Evolutionary conservation across 1,139 yeast genomes (phyloP).

Genomic region (Geotrichum fermentans): DNA sequence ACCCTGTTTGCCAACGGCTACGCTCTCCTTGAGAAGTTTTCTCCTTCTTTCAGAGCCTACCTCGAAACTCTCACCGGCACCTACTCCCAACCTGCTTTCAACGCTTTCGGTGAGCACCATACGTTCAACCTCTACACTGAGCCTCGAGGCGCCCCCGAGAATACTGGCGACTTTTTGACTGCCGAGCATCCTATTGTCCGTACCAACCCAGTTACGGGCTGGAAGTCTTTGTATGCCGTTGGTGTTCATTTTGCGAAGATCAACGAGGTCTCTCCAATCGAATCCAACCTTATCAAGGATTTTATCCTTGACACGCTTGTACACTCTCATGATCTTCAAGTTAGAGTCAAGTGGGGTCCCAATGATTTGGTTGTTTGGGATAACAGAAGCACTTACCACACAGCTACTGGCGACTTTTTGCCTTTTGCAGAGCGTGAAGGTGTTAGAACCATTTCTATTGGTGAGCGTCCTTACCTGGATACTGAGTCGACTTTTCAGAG

Average conservation of each 20-base stretch:
- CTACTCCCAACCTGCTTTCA: conserved; percentile 32
- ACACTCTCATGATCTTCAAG: conserved; percentile 37
- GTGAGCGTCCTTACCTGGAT: conserved; percentile 52
- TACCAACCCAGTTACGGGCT: conserved; percentile 48
- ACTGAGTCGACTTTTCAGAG: conserved; percentile 47
- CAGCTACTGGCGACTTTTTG: conserved; percentile 22
- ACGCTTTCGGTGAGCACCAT: conserved; percentile 38
- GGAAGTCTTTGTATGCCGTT: conserved; percentile 45
- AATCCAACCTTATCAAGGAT: conserved; percentile 38
- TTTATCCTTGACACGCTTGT: conserved; percentile 43
- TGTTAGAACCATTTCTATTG: conserved; percentile 55
- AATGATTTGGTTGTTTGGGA: conserved; percentile 46
- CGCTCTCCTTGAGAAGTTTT: conserved; percentile 46
- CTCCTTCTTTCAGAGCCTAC: conserved; percentile 42
- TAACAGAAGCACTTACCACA: conserved; percentile 29
- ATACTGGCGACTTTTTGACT: conserved; percentile 30
- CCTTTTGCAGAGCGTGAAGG: conserved; percentile 33
- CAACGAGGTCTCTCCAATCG: conserved; percentile 42
- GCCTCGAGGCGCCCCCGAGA: conserved; percentile 37
- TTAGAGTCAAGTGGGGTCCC: conserved; percentile 51
- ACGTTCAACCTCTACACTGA: conserved; percentile 39
- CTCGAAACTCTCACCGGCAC: conserved; percentile 39
- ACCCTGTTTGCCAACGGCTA: conserved; percentile 47
- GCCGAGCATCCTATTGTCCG: conserved; percentile 45
- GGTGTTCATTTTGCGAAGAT: conserved; percentile 41